phyloP scores from a whole-genome alignment of 345 rosid species.

The Cardiospermum halicacabum region DNA sequence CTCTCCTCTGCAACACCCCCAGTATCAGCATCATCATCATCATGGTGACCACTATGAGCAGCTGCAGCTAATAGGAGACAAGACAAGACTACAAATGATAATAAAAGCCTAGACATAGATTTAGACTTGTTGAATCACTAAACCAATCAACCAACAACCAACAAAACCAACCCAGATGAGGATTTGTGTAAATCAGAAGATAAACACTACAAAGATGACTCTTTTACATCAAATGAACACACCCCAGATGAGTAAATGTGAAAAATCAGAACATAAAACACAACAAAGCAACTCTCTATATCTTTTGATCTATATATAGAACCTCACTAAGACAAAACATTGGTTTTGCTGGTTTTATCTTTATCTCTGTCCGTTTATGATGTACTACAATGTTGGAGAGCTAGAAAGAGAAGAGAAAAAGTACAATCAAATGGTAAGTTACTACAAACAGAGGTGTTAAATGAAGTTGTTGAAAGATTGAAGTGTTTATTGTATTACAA shows the following conservation, averaged over 20 bases:
- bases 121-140: neutral
- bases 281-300: too few relatives aligned
- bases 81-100: slow-evolving; percentile 32
- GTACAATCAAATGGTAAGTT: neutral
- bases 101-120: slow-evolving; percentile 37
- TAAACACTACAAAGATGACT: neutral
- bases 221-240: neutral
- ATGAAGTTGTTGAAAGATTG: neutral
- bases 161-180: neutral
- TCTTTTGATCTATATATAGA: too few relatives aligned
- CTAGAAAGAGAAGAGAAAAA: neutral
- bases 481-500: neutral
- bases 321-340: neutral
- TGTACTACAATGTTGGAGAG: neutral
- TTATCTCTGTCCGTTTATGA: neutral
- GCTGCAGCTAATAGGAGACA: slow-evolving; percentile 40
- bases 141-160: neutral
- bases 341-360: neutral
- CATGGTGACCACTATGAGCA: slow-evolving; percentile 42
- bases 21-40: slow-evolving; percentile 26
- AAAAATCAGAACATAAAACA: too few relatives aligned
- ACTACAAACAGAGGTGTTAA: neutral
- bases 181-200: neutral
- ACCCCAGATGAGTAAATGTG: neutral
- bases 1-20: slow-evolving; percentile 10